Base-by-base conservation (phyloP, 129 eudicot genomes). In the Pittosporum tobira region DNA sequence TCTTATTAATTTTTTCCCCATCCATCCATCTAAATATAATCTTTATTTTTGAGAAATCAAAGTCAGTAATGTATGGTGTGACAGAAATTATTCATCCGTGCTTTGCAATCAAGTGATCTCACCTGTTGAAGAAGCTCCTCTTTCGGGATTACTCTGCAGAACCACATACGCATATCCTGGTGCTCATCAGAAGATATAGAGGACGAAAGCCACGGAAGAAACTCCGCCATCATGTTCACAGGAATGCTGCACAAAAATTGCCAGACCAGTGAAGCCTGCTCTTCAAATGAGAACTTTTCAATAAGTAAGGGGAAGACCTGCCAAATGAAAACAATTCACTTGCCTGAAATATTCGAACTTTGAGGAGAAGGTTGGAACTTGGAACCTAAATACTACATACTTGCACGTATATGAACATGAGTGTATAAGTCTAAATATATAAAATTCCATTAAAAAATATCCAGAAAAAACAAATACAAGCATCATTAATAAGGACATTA, bases 211-310 rank as follows among this genome's bases (percentile, higher is more conserved):
- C 82, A 76, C 15, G 82, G 82, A 27, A 76, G 77, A 48, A 76
- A 76, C 66, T 71, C 71, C 22, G 38, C 63, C 82, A 76, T 66
- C 82, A 71, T 71, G 59, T 76, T 61, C 43, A 76, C 77, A 48
- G 82, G 82, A 61, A 76, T 71, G 51, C 77, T 71, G 58, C 82
- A 76, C n/a, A 76, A 57, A 66, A 76, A 76, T 56, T 71, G 82
- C 82, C 82, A 76, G 11, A 76, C 77, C 12, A 76, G 57, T 2
- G 82, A 76, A 45, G 77, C 74, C 59, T 76, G 82, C 77, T 76
- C 82, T 60, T 76, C 82, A 23, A 67, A 66, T 52, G 82, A 71
- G 57, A 76, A 76, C 58, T 71, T 76, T 22, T 76, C 82, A 6
- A 71, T 71, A 25, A 76, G 77, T 63, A 76, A 46, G 12, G 82